Base-by-base conservation (phyloP, 208 protist genomes). In the Crithidia expoeki region DNA sequence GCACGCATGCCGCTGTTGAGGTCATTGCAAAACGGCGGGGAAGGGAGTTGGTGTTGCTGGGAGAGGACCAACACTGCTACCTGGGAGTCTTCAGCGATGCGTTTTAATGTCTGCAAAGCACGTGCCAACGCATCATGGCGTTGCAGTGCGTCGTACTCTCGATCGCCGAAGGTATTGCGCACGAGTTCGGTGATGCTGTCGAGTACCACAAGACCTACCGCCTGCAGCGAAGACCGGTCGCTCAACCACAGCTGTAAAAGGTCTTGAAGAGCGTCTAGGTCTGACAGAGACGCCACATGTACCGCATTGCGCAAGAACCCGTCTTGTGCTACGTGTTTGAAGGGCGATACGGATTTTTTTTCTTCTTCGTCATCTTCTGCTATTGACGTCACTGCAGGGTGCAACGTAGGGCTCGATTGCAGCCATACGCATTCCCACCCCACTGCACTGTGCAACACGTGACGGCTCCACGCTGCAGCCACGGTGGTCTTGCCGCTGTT, bases 1-100 rank as follows among this genome's bases (percentile, higher is more conserved):
- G 5, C 56, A 38, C 9, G n/a, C 6, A 16, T 16, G 23, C 32
- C 10, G 28, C 52, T 14, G 25, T 33, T 9, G 9, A 9, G 12
- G 52, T 46, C 36, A 28, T 21, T 27, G 17, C 32, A 27, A 23
- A 63, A 52, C 1, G 40, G 42, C 2, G 58, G 36, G 40, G 32
- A 7, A 36, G 49, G 61, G 23, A 9, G 32, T 16, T 17, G 21
- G 42, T 56, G 36, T 38, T 51, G 72, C 52, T 76, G 55, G 2
- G 82, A 85, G 49, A 91, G 55, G 33, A 93, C 17, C 28, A 95
- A 53, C 44, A 95, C 77, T 1, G 78, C 74, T 21, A 84, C 53
- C 28, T 76, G 28, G 21, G 77, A 49, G 14, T 56, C 53, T 17
- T 76, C 77, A 34, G 88, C 90, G 17, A 90, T 34, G 2, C 32